Base-by-base conservation (phyloP, 306 rosid genomes). In the Fragaria ananassa region DNA sequence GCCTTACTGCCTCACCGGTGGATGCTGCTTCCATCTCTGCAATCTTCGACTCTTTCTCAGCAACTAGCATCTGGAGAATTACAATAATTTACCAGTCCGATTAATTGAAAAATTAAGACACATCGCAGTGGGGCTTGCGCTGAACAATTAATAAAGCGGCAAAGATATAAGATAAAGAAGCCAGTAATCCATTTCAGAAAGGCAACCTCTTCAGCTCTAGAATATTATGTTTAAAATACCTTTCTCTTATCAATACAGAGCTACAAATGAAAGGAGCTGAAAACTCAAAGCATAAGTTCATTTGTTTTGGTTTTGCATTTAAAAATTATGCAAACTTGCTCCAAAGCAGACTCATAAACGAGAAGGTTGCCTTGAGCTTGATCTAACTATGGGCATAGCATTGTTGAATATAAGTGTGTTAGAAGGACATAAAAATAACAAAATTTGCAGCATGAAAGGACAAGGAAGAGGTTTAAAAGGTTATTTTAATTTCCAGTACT, bases 11-110 rank as follows among this genome's bases (percentile, higher is more conserved):
- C 86, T 92, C 97, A 81, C 99, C 99, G 75, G 91, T 84, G 53
- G 97, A 92, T 70, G 98, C 93, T 72, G 98, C 99, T 82, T 96
- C 99, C 93, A 91, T 88, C 89, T 96, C 98, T 78, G 97, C 98
- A 78, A 96, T 93, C 91, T 84, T 91, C 47, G 94, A 89, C 78
- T 96, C 99, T 87, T 87, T 92, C 85, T 88, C 98, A 41, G 93
- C 99, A 83, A 89, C 84, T 76, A 92, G 85, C 82, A 87, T 89
- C 99, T 96, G 93, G 77, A 58, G 73, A 83, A 64, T 79, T 76
- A 76, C 69, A 71, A 78, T 77, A 70, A 25, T n/a, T 50, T 7
- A 6, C 62, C 4, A 76, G 45, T 44, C 44, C 21, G 62, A 41
- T n/a, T 44, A 21, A n/a, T 71, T 76, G 19, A 71, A 81, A 81